phyloP scores from a whole-genome alignment of 768 basidiomycete genomes.

The Amanita brunnescens region DNA sequence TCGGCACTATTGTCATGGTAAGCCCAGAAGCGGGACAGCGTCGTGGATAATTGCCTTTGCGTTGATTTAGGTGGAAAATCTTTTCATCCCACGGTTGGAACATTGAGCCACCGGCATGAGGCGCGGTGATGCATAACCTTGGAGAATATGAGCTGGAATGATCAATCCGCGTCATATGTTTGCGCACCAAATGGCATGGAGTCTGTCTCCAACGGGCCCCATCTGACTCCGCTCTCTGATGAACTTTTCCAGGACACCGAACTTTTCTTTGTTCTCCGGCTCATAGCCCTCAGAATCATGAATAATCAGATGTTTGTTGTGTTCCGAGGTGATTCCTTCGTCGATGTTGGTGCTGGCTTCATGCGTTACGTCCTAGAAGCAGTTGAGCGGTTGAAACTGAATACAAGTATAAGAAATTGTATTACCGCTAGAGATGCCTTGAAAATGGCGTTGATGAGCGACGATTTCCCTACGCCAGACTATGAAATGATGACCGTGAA shows the following conservation, averaged over 20 bases:
- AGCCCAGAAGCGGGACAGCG: not conserved
- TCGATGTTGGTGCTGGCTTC: constrained; percentile 9
- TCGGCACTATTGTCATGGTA: constrained; percentile 10
- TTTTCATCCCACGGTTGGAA: not conserved
- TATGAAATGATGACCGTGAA: not conserved
- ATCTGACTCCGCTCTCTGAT: constrained; percentile 7
- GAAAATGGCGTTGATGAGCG: not conserved
- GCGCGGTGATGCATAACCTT: not conserved
- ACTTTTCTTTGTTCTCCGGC: constrained; percentile 3
- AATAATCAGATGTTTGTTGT: constrained; percentile 19
- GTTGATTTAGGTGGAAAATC: not conserved
- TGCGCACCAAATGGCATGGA: not conserved
- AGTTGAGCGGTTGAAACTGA: no score
- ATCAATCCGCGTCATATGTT: no score
- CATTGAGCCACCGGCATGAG: not conserved
- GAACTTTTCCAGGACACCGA: not conserved
- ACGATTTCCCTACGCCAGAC: not conserved
- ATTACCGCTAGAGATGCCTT: no score
- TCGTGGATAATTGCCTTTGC: not conserved
- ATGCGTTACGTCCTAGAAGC: no score
- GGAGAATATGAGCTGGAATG: not conserved
- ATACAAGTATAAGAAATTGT: no score
- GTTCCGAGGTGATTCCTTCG: constrained; percentile 12
- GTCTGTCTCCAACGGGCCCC: not conserved
- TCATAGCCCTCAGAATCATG: constrained; percentile 25